Conservation (phyloP, 75 land plant species). For the Cunninghamia lanceolata region DNA sequence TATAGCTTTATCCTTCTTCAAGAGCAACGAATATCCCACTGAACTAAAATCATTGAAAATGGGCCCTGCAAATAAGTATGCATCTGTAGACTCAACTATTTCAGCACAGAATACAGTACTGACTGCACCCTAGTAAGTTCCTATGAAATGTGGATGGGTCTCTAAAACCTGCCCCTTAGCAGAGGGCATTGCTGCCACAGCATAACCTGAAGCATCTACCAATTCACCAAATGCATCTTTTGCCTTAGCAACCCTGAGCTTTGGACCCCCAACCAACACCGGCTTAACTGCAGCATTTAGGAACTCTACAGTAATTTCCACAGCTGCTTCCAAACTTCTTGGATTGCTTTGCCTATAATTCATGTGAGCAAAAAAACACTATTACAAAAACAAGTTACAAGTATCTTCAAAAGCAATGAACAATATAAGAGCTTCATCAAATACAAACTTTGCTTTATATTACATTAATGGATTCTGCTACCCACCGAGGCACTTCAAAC, state of each 20-base stretch:
- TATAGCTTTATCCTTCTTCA: conserved; percentile 36
- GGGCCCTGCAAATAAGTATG: conserved; percentile 49
- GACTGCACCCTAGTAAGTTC: conserved; percentile 52
- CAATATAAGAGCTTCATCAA: background rate
- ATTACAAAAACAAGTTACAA: background rate
- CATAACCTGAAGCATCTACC: conserved; percentile 44
- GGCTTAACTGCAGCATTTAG: conserved; percentile 47
- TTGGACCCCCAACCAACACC: conserved; percentile 48
- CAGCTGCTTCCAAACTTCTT: conserved; percentile 37
- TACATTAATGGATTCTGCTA: too few relatives aligned
- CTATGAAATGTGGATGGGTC: conserved; percentile 31
- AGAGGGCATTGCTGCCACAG: conserved; percentile 45
- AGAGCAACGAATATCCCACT: conserved; percentile 43
- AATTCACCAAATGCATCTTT: conserved; percentile 25
- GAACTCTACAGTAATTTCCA: conserved; percentile 36
- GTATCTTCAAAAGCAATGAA: background rate
- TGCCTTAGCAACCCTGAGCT: conserved; percentile 40
- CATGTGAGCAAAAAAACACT: background rate
- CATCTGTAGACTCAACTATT: conserved; percentile 51
- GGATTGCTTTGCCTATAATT: conserved; percentile 29
- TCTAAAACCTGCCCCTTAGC: conserved; percentile 38
- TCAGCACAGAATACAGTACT: conserved; percentile 37
- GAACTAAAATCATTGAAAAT: conserved; percentile 53
- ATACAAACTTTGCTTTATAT: background rate
- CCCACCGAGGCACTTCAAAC: too few relatives aligned